Conservation (phyloP, 306 rosid genomes). For the Fagus crenata region DNA sequence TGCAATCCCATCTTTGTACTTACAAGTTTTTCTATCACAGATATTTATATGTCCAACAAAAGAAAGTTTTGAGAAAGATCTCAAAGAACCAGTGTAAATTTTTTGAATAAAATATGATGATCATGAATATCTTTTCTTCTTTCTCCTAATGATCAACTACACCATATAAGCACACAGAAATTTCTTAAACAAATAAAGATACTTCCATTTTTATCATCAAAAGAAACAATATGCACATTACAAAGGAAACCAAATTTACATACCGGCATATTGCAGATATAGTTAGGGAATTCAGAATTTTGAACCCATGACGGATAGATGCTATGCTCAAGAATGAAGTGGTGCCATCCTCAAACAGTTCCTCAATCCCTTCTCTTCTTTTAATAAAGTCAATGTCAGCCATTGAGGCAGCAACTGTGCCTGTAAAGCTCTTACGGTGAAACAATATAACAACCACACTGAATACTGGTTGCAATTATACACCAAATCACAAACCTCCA, state of each 20-base stretch:
- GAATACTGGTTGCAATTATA: constrained; percentile 17
- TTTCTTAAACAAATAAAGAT: background rate
- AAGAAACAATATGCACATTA: constrained; percentile 5
- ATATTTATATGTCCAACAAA: background rate
- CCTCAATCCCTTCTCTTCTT: constrained; percentile 72
- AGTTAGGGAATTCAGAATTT: constrained; percentile 67
- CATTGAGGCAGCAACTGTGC: constrained; percentile 85
- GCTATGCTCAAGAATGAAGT: constrained; percentile 81
- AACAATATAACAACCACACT: constrained; percentile 14
- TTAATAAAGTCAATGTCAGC: constrained; percentile 82
- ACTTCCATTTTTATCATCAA: background rate
- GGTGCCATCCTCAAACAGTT: constrained; percentile 93
- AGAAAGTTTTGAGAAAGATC: background rate
- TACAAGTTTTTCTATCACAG: background rate
- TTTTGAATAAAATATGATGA: background rate
- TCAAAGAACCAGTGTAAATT: background rate
- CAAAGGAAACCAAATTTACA: constrained; percentile 28
- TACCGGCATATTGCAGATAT: constrained; percentile 75
- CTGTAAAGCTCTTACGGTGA: constrained; percentile 40
- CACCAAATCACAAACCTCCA: constrained; percentile 74
- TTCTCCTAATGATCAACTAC: background rate
- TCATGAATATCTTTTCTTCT: background rate
- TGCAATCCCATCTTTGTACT: background rate
- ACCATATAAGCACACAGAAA: background rate
- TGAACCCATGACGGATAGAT: constrained; percentile 83